These are phyloP conservation scores for Mimosa pudica DNA, from an alignment of 306 rosid species.

Conservation along the genomic window DNA sequence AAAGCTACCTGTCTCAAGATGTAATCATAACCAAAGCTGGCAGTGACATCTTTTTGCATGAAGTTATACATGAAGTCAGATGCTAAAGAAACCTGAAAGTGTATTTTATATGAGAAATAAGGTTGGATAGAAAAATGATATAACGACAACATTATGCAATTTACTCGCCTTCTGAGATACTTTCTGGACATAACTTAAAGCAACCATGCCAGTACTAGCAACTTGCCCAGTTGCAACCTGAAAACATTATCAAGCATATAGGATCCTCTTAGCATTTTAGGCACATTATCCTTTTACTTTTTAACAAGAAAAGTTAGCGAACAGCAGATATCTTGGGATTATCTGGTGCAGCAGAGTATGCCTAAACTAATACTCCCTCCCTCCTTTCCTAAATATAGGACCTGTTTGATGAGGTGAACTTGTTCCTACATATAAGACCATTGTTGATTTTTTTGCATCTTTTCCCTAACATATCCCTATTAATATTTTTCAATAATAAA, in stretches of 20 bases:
- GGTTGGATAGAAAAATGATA: constrained; percentile 11
- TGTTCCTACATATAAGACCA: no score
- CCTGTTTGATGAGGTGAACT: no score
- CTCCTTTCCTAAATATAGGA: no score
- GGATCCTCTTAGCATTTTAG: neutral
- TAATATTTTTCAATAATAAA: no score
- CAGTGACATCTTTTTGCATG: constrained; percentile 82
- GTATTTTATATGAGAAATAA: constrained; percentile 9
- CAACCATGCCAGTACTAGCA: constrained; percentile 93
- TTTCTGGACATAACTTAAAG: constrained; percentile 92
- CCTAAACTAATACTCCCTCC: neutral
- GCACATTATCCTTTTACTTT: constrained; percentile 15
- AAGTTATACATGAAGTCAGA: constrained; percentile 90
- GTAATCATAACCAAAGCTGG: constrained; percentile 92
- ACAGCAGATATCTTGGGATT: constrained; percentile 25
- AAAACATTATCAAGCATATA: constrained; percentile 22
- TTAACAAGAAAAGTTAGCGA: constrained; percentile 1
- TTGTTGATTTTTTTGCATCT: no score
- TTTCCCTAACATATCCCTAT: no score
- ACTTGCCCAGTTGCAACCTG: constrained; percentile 97
- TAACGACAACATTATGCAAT: neutral
- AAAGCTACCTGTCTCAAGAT: constrained; percentile 85
- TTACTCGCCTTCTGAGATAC: constrained; percentile 87
- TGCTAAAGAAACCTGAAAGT: constrained; percentile 81
- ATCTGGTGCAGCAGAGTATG: neutral